Evolutionary conservation across 768 basidiomycete genomes (phyloP), one percentile per base, ranked within the genome.

Genomic region (Psilocybe cyanescens): DNA sequence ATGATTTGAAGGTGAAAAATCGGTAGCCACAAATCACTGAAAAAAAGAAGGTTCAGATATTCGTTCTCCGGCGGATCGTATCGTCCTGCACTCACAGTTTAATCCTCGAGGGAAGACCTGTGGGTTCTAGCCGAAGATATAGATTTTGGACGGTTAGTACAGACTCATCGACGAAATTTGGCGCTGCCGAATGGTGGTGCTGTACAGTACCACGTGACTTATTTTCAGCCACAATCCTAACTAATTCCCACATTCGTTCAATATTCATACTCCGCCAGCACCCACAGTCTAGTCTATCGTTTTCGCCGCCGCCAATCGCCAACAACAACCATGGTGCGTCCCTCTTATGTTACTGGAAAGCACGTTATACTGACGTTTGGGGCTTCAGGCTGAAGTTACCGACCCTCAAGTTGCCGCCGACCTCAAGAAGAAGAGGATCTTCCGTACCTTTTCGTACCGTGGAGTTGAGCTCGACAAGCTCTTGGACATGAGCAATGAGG

Each of bases 391-490:
- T 79, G 94, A 94, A 77, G 83, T 95, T 69, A 97, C 96, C 79
- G 95, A 97, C 79, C 94, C 95, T 73, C 78, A 88, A 78, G 79
- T 93, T 76, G 97, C 97, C 71, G 96, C 96, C 64, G 97, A 96
- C 77, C 86, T 97, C 82, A 97, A 97, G 91, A 96, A 95, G 86
- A 95, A 89, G 88, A 84, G 97, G 74, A 96, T 95, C 61, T 99
- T 99, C 92, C 92, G 94, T 74, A 98, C 97, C 71, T 99, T 97
- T 85, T 93, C 93, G 37, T 99, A 95, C 88, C 92, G 97, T 73
- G 97, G 97, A 70, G 81, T 99, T 71, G 96, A 97, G 85, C 92
- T 99, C 70, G 95, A 98, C 76, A 95, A 97, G 81, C 93, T 99
- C 76, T 82, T 99, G 70, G 97, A 99, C 78, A 77, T 99, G 82